phyloP scores from a whole-genome alignment of 208 protist species.

The Tritrichomonas musculus region DNA sequence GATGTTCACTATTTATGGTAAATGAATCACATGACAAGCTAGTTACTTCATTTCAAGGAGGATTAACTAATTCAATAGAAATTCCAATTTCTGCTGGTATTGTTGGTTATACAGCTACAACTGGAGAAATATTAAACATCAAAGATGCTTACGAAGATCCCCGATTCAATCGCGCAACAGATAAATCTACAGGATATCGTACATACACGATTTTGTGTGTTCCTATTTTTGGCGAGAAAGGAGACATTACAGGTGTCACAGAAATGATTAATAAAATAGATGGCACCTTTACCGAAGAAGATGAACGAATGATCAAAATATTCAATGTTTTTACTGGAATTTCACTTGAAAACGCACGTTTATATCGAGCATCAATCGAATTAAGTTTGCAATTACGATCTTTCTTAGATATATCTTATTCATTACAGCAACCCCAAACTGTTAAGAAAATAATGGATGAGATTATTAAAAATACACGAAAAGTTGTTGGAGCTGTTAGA shows the following conservation, averaged over 20 bases:
- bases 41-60: not conserved
- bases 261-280: constrained; percentile 50
- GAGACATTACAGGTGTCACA: constrained; percentile 45
- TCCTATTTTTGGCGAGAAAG: constrained; percentile 37
- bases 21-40: not conserved
- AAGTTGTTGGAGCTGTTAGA: not conserved
- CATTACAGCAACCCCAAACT: not conserved
- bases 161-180: not conserved
- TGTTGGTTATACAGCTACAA: constrained; percentile 31
- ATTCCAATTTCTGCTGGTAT: constrained; percentile 2
- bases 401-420: constrained; percentile 19
- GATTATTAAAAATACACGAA: not conserved
- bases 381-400: not conserved
- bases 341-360: not conserved
- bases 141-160: constrained; percentile 16
- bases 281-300: constrained; percentile 18
- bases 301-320: not conserved
- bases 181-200: not conserved
- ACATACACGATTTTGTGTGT: not conserved
- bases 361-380: constrained; percentile 19
- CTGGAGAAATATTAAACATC: constrained; percentile 14
- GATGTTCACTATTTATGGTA: not conserved
- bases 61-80: not conserved
- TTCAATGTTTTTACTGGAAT: constrained; percentile 27
- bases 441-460: constrained; percentile 6